phyloP scores from a whole-genome alignment of 495 filamentous ascomycete genomes.

The Extremus antarcticus region DNA sequence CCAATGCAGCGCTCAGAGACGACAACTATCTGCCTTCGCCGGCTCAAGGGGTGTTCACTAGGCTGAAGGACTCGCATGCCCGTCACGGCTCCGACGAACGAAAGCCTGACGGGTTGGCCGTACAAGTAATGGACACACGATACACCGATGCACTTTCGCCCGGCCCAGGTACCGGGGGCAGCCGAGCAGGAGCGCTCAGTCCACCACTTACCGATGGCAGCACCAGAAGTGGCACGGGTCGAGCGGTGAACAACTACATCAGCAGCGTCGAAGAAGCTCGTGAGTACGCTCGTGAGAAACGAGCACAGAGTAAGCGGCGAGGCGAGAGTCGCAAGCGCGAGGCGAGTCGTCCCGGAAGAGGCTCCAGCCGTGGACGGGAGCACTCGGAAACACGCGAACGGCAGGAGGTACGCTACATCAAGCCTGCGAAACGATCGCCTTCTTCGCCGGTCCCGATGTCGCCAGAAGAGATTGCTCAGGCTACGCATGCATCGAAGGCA shows the following conservation, averaged over 20 bases:
- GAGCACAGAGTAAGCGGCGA: slow-evolving; percentile 35
- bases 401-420: slow-evolving; percentile 54
- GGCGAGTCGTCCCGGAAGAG: slow-evolving; percentile 31
- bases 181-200: slow-evolving; percentile 7
- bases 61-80: slow-evolving; percentile 45
- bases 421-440: slow-evolving; percentile 74
- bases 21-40: slow-evolving; percentile 43
- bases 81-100: slow-evolving; percentile 55
- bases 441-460: slow-evolving; percentile 90
- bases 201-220: slow-evolving; percentile 29
- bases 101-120: slow-evolving; percentile 69
- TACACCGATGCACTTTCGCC: slow-evolving; percentile 6
- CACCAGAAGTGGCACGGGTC: slow-evolving; percentile 34
- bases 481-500: slow-evolving; percentile 12
- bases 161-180: not conserved
- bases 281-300: slow-evolving; percentile 46
- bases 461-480: slow-evolving; percentile 50
- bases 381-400: slow-evolving; percentile 58
- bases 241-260: slow-evolving; percentile 76
- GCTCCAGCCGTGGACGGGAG: slow-evolving; percentile 44
- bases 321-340: slow-evolving; percentile 23
- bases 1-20: not conserved
- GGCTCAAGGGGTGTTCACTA: slow-evolving; percentile 42
- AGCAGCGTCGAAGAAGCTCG: slow-evolving; percentile 72
- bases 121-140: slow-evolving; percentile 22